Base-by-base conservation (phyloP, 225 moss, liverwort and hornwort species). In the Straminergon stramineum region DNA sequence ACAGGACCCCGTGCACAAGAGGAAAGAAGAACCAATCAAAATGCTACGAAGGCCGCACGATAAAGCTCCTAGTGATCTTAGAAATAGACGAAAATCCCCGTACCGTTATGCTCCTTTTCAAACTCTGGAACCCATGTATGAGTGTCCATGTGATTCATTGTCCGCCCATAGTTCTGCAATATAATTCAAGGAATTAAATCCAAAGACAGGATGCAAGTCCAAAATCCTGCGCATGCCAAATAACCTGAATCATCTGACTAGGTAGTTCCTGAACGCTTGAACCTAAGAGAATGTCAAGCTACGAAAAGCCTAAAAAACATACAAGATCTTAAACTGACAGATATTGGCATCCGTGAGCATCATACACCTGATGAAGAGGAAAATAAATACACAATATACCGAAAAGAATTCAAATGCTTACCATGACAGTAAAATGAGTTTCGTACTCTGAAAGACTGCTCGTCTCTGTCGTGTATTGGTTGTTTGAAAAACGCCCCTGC, bases 341-440 rank as follows among this genome's bases (percentile, higher is more conserved):
- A 70, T 11, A 31, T 23, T 86, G 78, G 55, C 85, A 67, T 75
- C 76, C 56, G 34, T 55, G 55, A 71, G 66, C 53, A 86, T 86
- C 83, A 39, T 75, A 79, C 52, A 89, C 75, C n/a, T 83, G 63
- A 79, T 58, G 57, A 76, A 65, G 81, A 85, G 57, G 66, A 61
- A 78, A 58, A 61, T 11, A 78, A 60, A 15, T 41, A 39, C 32
- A 45, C 53, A 87, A 35, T 21, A 5, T 62, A 81, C 67, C 56
- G 76, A 43, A 35, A 64, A 70, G 35, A 87, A 65, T 15, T 65
- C 35, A 57, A 79, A 85, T 62, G 89, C 95, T 84, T 92, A 99
- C 97, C 99, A 99, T 99, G 35, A 99, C 99, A 75, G 99, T 99
- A 85, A 99, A 99, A 93, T 99, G 99, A 55, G 99, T 99, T 87